These are phyloP conservation scores for Yamadazyma songkhlaensis DNA, from an alignment of 1,139 yeast genomes.

Conservation along the genomic window DNA sequence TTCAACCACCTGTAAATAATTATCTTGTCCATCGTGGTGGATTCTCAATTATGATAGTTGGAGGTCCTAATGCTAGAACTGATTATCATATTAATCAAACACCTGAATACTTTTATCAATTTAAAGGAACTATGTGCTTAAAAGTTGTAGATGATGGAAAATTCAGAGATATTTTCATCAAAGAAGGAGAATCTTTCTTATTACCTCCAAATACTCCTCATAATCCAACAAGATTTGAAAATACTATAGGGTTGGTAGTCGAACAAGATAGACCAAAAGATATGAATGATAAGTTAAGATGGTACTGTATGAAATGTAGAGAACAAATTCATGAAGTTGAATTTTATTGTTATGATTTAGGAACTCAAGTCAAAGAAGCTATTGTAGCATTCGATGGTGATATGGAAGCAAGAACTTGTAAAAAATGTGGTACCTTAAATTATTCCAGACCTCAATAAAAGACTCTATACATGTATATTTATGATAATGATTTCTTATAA, in stretches of 20 bases:
- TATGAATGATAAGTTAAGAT: conserved; percentile 66
- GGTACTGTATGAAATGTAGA: conserved; percentile 80
- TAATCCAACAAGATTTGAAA: conserved; percentile 80
- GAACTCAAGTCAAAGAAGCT: conserved; percentile 87
- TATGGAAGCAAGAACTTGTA: conserved; percentile 65
- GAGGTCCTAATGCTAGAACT: conserved; percentile 92
- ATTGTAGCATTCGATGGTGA: conserved; percentile 69
- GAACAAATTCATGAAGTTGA: conserved; percentile 64
- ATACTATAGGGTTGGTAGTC: conserved; percentile 90
- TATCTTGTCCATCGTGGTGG: conserved; percentile 90
- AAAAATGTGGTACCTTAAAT: conserved; percentile 69
- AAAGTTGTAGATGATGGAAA: conserved; percentile 78
- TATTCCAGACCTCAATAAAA: conserved; percentile 49
- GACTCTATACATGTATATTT: neutral
- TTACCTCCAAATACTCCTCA: conserved; percentile 87
- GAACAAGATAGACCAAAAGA: conserved; percentile 87
- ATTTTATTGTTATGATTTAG: conserved; percentile 78
- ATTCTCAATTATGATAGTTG: conserved; percentile 89
- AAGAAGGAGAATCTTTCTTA: conserved; percentile 84
- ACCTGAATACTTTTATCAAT: conserved; percentile 89
- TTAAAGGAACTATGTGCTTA: conserved; percentile 81
- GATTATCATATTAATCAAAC: conserved; percentile 93
- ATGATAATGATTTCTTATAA: conserved; percentile 14
- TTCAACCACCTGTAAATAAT: conserved; percentile 92
- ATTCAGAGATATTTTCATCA: conserved; percentile 70